Evolutionary conservation across 2,329 filamentous ascomycete genomes (phyloP).

Genomic region (Fusarium compactum): DNA sequence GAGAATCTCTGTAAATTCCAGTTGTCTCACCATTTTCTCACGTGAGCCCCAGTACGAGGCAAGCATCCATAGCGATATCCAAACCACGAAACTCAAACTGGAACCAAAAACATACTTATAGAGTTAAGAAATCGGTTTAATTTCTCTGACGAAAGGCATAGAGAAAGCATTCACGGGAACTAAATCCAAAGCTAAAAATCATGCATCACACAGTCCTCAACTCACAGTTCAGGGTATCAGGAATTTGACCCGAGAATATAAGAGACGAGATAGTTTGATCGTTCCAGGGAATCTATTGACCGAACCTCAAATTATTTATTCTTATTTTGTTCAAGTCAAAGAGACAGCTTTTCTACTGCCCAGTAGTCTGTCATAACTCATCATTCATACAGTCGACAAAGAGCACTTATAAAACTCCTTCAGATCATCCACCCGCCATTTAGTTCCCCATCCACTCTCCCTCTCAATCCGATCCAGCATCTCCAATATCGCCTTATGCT

Average conservation of each 20-base stretch:
- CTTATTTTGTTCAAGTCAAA: neutral
- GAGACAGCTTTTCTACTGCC: neutral
- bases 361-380: neutral
- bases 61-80: neutral
- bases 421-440: constrained; percentile 65
- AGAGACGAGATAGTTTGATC: neutral
- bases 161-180: too few species aligned
- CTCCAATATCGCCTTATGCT: constrained; percentile 58
- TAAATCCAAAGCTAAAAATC: too few species aligned
- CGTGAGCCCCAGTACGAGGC: constrained; percentile 17
- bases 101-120: neutral
- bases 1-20: neutral
- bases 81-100: neutral
- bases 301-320: neutral
- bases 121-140: too few species aligned
- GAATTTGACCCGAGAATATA: neutral
- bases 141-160: too few species aligned
- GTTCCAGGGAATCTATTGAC: neutral
- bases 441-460: constrained; percentile 65
- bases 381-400: constrained; percentile 14
- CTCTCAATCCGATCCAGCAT: constrained; percentile 62
- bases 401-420: constrained; percentile 56
- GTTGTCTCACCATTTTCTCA: constrained; percentile 20
- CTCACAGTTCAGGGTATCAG: neutral
- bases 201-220: neutral